phyloP scores from a whole-genome alignment of 1,139 yeast genomes.

The Candida sp. region DNA sequence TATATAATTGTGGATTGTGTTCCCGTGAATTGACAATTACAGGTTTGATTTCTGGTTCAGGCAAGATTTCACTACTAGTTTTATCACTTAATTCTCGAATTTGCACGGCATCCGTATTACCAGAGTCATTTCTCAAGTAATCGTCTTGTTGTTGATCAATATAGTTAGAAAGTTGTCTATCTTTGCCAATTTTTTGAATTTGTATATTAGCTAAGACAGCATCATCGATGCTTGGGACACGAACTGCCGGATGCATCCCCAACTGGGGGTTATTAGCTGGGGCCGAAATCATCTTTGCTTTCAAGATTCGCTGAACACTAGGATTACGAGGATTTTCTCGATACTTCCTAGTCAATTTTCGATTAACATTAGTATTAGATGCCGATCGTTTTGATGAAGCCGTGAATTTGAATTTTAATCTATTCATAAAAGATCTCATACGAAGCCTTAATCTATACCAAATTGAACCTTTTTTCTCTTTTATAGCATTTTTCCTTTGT shows the following conservation, averaged over 20 bases:
- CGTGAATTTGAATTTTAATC: constrained; percentile 22
- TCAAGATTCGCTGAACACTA: constrained; percentile 8
- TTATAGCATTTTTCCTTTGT: constrained; percentile 32
- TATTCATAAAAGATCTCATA: constrained; percentile 20
- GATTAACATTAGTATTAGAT: constrained; percentile 7
- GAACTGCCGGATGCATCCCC: constrained; percentile 17
- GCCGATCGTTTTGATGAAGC: constrained; percentile 28
- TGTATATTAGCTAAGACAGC: constrained; percentile 28
- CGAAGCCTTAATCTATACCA: constrained; percentile 27
- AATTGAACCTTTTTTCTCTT: constrained; percentile 28
- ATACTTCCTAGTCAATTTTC: constrained; percentile 14
- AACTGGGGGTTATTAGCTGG: constrained; percentile 27
- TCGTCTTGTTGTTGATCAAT: constrained; percentile 27
- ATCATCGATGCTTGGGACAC: constrained; percentile 21
- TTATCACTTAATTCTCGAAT: background rate
- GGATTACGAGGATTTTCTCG: constrained; percentile 16
- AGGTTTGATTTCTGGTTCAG: background rate
- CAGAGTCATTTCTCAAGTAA: constrained; percentile 7
- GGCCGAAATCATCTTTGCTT: constrained; percentile 15
- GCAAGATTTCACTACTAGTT: background rate
- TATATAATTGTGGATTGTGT: background rate
- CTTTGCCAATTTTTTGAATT: constrained; percentile 5
- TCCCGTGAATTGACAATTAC: background rate
- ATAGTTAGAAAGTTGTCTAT: constrained; percentile 22
- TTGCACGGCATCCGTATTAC: background rate